Base-by-base conservation (phyloP, 2,329 filamentous ascomycete species). In the Phaeosphaeria sp. region DNA sequence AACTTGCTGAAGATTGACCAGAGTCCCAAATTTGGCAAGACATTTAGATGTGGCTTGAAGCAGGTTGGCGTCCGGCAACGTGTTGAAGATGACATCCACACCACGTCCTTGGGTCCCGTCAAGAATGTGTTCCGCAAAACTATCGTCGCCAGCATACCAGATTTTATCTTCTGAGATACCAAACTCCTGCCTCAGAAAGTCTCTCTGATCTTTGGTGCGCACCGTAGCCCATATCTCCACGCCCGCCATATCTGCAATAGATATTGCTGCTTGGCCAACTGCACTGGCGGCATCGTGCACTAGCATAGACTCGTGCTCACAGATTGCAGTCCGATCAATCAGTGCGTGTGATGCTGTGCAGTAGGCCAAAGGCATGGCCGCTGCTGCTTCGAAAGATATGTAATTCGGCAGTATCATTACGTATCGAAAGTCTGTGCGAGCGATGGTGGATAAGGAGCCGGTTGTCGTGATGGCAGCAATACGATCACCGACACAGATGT, bases 71-170 rank as follows among this genome's bases (percentile, higher is more conserved):
- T 63, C 54, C 2, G 63, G 53, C 18, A 68, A 25, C 1, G 65
- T 66, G 56, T 78, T 77, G 43, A 78, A 57, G 5, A 76, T 59
- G 2, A 74, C 59, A 55, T 77, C 71, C 1, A 77, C 72, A 17
- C 75, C 76, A 11, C 48, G 33, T n/a, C 64, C 64, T 0, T 62
- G 50, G 0, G 76, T 63, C 39, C 59, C 59, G 22, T 60, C 57
- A 2, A 55, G 23, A 4, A 61, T 43, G 0, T 56, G 57, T 15
- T 64, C 58, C 9, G 50, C 54, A 21, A 63, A 59, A 46, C 56
- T 52, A 2, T 25, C 25, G 30, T 59, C 57, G 13, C 68, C 55
- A 47, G 60, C 67, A 54, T 41, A 59, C 55, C 75, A 74, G 49
- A 77, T 75, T 30, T 71, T 60, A 22, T 67, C 61, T 20, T 63